These are phyloP conservation scores for Aspergillus nomiae DNA, from an alignment of 2,329 filamentous ascomycete genomes.

Conservation along the genomic window DNA sequence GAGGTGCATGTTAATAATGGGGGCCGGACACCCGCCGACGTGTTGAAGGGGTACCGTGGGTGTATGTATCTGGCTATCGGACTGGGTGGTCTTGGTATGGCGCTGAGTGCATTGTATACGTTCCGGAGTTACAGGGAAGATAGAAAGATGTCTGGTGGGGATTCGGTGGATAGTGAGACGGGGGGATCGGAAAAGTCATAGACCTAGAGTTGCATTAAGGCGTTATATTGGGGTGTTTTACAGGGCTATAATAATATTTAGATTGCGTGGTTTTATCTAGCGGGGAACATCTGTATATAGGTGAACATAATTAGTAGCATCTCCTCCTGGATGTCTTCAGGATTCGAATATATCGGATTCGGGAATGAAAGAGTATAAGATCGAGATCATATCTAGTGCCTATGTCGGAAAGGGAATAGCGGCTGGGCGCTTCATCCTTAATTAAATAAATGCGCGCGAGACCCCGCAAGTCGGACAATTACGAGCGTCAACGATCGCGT, in stretches of 20 bases:
- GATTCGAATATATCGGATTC: too few species aligned
- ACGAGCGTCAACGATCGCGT: background rate
- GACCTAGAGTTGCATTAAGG: background rate
- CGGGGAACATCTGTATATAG: too few species aligned
- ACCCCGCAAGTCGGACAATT: background rate
- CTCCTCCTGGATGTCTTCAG: too few species aligned
- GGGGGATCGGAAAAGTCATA: background rate
- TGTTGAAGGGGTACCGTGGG: constrained; percentile 42
- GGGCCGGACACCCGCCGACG: constrained; percentile 34
- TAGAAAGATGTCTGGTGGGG: background rate
- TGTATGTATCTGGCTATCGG: constrained; percentile 46
- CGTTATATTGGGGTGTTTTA: too few species aligned
- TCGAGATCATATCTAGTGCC: too few species aligned
- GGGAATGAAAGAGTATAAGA: too few species aligned
- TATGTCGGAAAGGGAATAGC: too few species aligned
- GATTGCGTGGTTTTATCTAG: too few species aligned
- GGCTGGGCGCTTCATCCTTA: too few species aligned
- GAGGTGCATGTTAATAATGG: constrained; percentile 52
- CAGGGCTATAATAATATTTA: too few species aligned
- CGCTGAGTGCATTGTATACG: constrained; percentile 15
- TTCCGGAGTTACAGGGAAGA: background rate
- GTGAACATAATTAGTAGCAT: too few species aligned
- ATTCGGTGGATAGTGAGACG: background rate
- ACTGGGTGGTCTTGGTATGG: constrained; percentile 31
- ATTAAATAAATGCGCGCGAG: too few species aligned